Conservation (phyloP, 768 basidiomycete genomes). For the Agrocybe praecox region DNA sequence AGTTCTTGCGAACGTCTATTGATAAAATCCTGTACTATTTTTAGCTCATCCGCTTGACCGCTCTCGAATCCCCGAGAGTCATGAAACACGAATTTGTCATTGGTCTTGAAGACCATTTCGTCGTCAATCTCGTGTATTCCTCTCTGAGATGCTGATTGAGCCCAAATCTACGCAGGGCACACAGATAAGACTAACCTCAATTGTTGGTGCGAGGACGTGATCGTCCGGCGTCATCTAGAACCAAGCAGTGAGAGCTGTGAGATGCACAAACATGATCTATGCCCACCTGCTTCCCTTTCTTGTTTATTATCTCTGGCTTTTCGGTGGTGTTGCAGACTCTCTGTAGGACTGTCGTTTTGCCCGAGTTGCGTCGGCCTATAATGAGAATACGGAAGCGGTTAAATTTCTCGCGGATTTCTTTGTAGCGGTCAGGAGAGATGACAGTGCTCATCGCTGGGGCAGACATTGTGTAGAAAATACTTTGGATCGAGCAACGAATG, state of each 20-base stretch:
- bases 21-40: slow-evolving; percentile 32
- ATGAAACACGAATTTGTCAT: slow-evolving; percentile 38
- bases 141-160: background rate
- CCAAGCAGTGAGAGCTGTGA: too few relatives aligned
- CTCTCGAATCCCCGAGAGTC: slow-evolving; percentile 44
- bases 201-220: background rate
- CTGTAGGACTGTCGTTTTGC: slow-evolving; percentile 43
- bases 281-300: slow-evolving; percentile 14
- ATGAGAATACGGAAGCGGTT: slow-evolving; percentile 40
- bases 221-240: slow-evolving; percentile 8
- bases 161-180: too few relatives aligned
- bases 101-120: slow-evolving; percentile 30
- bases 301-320: slow-evolving; percentile 28
- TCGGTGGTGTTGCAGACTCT: slow-evolving; percentile 36
- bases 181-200: background rate
- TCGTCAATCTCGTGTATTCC: slow-evolving; percentile 32
- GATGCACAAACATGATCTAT: too few relatives aligned
- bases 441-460: too few relatives aligned
- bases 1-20: slow-evolving; percentile 16
- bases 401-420: too few relatives aligned
- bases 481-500: too few relatives aligned
- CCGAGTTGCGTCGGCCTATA: slow-evolving; percentile 42
- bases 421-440: too few relatives aligned
- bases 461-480: too few relatives aligned
- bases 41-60: slow-evolving; percentile 30